Base-by-base conservation (phyloP, 2,329 filamentous ascomycete species). In the Fusarium anthophilum region DNA sequence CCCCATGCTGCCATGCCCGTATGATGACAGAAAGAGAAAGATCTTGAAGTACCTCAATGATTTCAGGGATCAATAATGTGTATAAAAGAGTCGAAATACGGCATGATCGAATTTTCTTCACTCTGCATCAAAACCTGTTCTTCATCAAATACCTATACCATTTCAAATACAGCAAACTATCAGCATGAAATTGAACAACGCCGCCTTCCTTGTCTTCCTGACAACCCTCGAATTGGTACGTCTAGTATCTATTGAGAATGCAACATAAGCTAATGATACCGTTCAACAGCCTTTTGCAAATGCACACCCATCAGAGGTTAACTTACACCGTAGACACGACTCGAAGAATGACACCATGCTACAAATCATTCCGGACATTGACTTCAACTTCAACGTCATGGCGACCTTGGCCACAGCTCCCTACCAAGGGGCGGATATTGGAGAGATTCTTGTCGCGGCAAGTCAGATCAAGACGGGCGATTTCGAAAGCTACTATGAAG, bases 391-490 rank as follows among this genome's bases (percentile, higher is more conserved):
- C 38, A 63, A 69, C n/a, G 43, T 69, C 17, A 14, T 69, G 38
- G 28, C 1, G 0, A 51, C 54, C 10, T 50, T 63, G 37, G 37
- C 55, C 6, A 18, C 20, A 14, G 56, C 66, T 20, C 56, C 66
- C 0, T 69, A 69, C 9, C 56, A 69, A 26, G 66, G 66, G 7
- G 51, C 66, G 14, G 79, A 82, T 30, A 76, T 81, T 0, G 79
- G 77, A 30, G 80, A 83, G 22, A 77, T 84, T 1, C 75, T 85
- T 8, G 76, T 74, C 20, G 76, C 76, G 3, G 79, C 79, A 8
- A 74, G 77, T n/a, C 66, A 77, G 20, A 78, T 81, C 41, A 67
- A 70, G 22, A 55, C 76, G 0, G 69, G 74, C 2, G 69, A 80
- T 32, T 71, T 79, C 7, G 74, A 76, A 22, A 79, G 77, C 63